These are phyloP conservation scores for Wickerhamomyces hampshirensis DNA, from an alignment of 805 yeast genomes.

Conservation along the genomic window DNA sequence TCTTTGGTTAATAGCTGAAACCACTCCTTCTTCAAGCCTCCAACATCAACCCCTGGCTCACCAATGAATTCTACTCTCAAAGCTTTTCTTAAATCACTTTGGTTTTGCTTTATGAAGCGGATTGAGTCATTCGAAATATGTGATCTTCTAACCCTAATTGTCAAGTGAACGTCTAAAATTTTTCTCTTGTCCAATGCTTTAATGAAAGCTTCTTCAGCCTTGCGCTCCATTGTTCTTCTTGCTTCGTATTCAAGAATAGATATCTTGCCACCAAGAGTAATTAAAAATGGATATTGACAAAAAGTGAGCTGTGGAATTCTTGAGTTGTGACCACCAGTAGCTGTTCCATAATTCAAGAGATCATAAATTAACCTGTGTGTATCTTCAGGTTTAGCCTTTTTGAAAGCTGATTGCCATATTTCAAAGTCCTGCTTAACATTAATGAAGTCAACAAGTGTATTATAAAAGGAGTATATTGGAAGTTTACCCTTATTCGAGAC, in stretches of 20 bases:
- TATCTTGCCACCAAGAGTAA: slow-evolving; percentile 80
- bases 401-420: slow-evolving; percentile 58
- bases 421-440: slow-evolving; percentile 79
- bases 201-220: slow-evolving; percentile 86
- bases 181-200: slow-evolving; percentile 60
- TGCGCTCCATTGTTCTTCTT: slow-evolving; percentile 71
- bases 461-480: slow-evolving; percentile 49
- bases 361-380: slow-evolving; percentile 9
- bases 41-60: slow-evolving; percentile 95
- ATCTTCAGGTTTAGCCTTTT: slow-evolving; percentile 2
- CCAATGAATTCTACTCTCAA: slow-evolving; percentile 73
- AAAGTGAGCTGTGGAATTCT: slow-evolving; percentile 42
- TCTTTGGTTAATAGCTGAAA: slow-evolving; percentile 68
- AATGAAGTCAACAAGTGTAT: slow-evolving; percentile 74
- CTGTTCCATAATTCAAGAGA: slow-evolving; percentile 12
- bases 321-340: slow-evolving; percentile 3
- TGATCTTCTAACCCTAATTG: slow-evolving; percentile 62
- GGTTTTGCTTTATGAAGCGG: slow-evolving; percentile 49
- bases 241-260: slow-evolving; percentile 80
- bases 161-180: slow-evolving; percentile 63
- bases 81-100: slow-evolving; percentile 63
- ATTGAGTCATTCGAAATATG: slow-evolving; percentile 73
- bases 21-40: slow-evolving; percentile 95
- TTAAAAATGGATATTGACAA: slow-evolving; percentile 79
- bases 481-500: slow-evolving; percentile 41